These are phyloP conservation scores for Cryptococcus wingfieldii DNA, from an alignment of 1,284 basidiomycete species.

Conservation along the genomic window DNA sequence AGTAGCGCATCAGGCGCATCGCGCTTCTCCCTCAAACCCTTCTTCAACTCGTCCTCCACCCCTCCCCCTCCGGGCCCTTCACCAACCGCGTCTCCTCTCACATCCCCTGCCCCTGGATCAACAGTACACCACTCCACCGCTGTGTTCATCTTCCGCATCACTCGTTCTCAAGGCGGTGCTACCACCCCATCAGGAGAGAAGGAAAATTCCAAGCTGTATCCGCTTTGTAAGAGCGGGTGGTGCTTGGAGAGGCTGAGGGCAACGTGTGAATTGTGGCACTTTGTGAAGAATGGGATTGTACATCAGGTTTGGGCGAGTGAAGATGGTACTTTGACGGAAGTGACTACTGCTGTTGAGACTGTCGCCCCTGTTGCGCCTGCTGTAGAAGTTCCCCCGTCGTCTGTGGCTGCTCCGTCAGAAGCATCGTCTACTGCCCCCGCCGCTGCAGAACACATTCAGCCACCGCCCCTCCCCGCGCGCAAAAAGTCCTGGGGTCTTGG, in stretches of 20 bases:
- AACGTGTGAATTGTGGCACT: conserved; percentile 89
- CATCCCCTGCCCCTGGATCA: conserved; percentile 21
- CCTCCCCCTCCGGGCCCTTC: conserved; percentile 15
- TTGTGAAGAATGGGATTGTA: conserved; percentile 72
- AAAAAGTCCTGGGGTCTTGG: conserved; percentile 41
- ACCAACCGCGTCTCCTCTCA: conserved; percentile 26
- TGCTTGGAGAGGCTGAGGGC: conserved; percentile 59
- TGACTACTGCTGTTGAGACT: background rate
- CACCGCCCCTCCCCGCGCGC: conserved; percentile 18
- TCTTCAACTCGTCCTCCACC: conserved; percentile 34
- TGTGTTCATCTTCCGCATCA: conserved; percentile 49
- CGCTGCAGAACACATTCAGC: background rate
- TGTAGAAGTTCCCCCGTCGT: background rate
- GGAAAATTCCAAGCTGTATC: conserved; percentile 53
- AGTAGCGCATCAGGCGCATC: conserved; percentile 5
- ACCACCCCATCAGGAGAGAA: conserved; percentile 33
- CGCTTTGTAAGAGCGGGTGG: conserved; percentile 64
- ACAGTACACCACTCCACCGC: conserved; percentile 17
- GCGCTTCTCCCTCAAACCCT: conserved; percentile 44
- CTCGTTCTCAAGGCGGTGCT: conserved; percentile 21
- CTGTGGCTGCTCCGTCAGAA: background rate
- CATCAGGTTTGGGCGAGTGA: conserved; percentile 84
- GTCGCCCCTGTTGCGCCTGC: background rate
- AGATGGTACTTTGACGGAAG: conserved; percentile 40
- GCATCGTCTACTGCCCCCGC: background rate